A percentile compares a stretch with the other conserved stretches of the same genome.
phyloP scores from a whole-genome alignment of 1,139 yeast genomes.

The Yamadazyma friedrichii region DNA sequence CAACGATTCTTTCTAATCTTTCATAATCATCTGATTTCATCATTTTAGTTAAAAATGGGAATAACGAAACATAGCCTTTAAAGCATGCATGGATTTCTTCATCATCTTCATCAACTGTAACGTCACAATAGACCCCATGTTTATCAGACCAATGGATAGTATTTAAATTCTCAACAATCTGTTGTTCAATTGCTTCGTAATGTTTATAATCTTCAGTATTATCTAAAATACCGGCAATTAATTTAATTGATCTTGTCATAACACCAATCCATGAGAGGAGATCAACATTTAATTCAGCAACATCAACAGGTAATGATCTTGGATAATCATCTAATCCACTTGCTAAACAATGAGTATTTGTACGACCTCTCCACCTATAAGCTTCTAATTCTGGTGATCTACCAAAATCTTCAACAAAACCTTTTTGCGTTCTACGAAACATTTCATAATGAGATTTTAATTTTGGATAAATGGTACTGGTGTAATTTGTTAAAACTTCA shows the following conservation, averaged over 20 bases:
- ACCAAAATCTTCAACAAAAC: slow-evolving; percentile 70
- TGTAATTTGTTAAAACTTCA: slow-evolving; percentile 59
- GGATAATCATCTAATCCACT: slow-evolving; percentile 98
- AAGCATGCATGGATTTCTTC: slow-evolving; percentile 71
- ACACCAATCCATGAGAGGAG: slow-evolving; percentile 90
- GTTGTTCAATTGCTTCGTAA: slow-evolving; percentile 53
- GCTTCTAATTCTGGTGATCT: slow-evolving; percentile 59
- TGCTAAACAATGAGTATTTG: slow-evolving; percentile 80
- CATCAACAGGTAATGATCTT: slow-evolving; percentile 74
- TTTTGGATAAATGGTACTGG: slow-evolving; percentile 70
- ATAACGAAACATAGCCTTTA: slow-evolving; percentile 81
- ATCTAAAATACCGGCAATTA: slow-evolving; percentile 67
- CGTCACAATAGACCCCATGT: slow-evolving; percentile 76
- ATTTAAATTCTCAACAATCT: slow-evolving; percentile 63
- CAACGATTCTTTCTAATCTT: slow-evolving; percentile 52
- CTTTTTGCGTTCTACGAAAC: slow-evolving; percentile 81
- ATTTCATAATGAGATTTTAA: slow-evolving; percentile 77
- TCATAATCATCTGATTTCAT: slow-evolving; percentile 51
- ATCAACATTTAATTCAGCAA: slow-evolving; percentile 90
- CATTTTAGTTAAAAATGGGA: slow-evolving; percentile 83
- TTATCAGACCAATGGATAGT: slow-evolving; percentile 77
- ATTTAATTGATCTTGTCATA: slow-evolving; percentile 80
- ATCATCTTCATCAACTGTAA: slow-evolving; percentile 71
- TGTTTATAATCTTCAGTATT: slow-evolving; percentile 53
- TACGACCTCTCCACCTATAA: slow-evolving; percentile 93